Evolutionary conservation across 2,329 filamentous ascomycete species (phyloP).

Genomic region (Diplodia intermedia): DNA sequence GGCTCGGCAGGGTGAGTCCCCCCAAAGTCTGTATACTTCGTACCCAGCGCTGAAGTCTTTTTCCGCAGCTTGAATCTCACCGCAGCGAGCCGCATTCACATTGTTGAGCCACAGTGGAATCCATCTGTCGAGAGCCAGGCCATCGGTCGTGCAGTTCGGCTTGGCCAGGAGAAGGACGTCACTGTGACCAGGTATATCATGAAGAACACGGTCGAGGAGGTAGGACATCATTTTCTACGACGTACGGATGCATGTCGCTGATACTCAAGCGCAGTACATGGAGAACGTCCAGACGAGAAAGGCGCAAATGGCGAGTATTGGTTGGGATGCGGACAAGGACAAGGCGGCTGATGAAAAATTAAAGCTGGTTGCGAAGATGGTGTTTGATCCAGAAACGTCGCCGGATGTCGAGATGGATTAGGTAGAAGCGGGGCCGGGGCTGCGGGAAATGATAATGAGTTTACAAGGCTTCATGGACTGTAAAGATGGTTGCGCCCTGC

Average conservation of each 20-base stretch:
- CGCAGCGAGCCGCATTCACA: slow-evolving; percentile 36
- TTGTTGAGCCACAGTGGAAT: slow-evolving; percentile 45
- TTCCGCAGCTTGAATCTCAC: slow-evolving; percentile 33
- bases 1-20: slow-evolving; percentile 36
- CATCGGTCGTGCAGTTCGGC: slow-evolving; percentile 37
- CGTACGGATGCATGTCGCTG: background rate
- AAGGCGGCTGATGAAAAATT: background rate
- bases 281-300: background rate
- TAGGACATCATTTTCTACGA: background rate
- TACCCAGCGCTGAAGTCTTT: no score
- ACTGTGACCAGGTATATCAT: slow-evolving; percentile 41
- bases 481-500: no score
- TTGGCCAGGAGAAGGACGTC: slow-evolving; percentile 39
- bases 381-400: no score
- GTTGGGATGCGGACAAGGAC: background rate
- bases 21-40: no score
- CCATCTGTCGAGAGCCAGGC: slow-evolving; percentile 42
- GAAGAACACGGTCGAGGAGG: slow-evolving; percentile 39
- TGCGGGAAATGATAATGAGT: no score
- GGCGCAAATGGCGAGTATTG: background rate
- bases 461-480: no score
- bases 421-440: background rate
- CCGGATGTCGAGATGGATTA: background rate
- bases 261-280: background rate
- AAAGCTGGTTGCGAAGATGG: background rate